Evolutionary conservation across 768 basidiomycete species (phyloP).

Genomic region (Pleurotus pulmonarius): DNA sequence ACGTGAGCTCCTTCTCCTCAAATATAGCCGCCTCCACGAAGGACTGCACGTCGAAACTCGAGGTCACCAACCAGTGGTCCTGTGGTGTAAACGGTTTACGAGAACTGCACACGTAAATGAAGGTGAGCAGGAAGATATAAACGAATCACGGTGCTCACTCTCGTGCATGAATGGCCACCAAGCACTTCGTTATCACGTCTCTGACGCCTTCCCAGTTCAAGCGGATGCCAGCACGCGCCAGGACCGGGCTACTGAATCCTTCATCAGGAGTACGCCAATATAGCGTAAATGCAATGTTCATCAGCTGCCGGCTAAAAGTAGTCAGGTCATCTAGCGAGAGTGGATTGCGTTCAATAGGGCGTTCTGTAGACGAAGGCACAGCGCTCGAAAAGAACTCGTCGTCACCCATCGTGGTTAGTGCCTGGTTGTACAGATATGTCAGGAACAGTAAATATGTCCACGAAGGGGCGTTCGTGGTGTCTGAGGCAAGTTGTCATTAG

Average conservation of each 20-base stretch:
- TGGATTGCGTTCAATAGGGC: conserved; percentile 56
- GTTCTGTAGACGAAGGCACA: conserved; percentile 16
- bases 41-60: conserved; percentile 39
- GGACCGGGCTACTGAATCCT: conserved; percentile 20
- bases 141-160: conserved; percentile 53
- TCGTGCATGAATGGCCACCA: conserved; percentile 81
- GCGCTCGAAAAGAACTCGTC: conserved; percentile 86
- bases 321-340: conserved; percentile 79
- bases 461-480: conserved; percentile 35
- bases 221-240: conserved; percentile 26
- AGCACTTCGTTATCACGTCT: conserved; percentile 71
- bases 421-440: conserved; percentile 77
- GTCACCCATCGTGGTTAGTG: conserved; percentile 88
- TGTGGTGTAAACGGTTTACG: conserved; percentile 76
- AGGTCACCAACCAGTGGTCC: conserved; percentile 78
- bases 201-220: conserved; percentile 68
- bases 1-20: conserved; percentile 59
- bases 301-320: conserved; percentile 68
- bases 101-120: conserved; percentile 49
- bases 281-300: conserved; percentile 82
- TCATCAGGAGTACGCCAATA: conserved; percentile 40
- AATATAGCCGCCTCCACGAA: conserved; percentile 90
- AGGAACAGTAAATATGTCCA: conserved; percentile 79
- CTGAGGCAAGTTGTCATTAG: conserved; percentile 22
- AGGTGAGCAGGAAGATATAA: conserved; percentile 8